Conservation (phyloP, 2,329 filamentous ascomycete genomes). For the Curvularia lunata region DNA sequence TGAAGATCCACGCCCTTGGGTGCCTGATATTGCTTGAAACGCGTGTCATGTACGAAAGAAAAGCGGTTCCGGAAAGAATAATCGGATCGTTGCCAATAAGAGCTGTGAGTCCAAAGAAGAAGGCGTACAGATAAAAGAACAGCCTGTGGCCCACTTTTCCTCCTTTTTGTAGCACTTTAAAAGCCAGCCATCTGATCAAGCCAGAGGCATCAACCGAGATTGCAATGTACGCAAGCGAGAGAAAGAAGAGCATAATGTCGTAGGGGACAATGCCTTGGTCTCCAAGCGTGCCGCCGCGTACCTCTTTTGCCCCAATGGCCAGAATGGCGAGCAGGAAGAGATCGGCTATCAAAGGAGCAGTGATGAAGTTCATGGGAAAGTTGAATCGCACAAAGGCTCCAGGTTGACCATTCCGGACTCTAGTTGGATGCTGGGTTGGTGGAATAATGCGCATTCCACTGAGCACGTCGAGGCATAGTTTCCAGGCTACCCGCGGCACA, state of each 20-base stretch:
- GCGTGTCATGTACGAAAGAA: conserved; percentile 77
- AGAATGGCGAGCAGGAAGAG: conserved; percentile 73
- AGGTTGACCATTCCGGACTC: conserved; percentile 33
- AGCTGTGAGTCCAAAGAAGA: conserved; percentile 71
- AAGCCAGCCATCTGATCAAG: conserved; percentile 72
- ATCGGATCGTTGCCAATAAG: conserved; percentile 79
- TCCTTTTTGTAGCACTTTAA: conserved; percentile 71
- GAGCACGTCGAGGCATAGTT: conserved; percentile 55
- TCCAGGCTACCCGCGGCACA: conserved; percentile 60
- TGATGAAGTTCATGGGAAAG: conserved; percentile 74
- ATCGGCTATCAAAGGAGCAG: conserved; percentile 72
- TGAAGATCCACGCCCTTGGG: conserved; percentile 74
- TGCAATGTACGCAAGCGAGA: conserved; percentile 76
- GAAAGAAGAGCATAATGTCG: conserved; percentile 77
- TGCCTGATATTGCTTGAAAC: conserved; percentile 75
- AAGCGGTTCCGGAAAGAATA: conserved; percentile 75
- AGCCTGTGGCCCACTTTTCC: conserved; percentile 70
- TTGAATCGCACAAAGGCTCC: conserved; percentile 58
- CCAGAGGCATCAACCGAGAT: conserved; percentile 80
- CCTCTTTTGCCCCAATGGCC: conserved; percentile 70
- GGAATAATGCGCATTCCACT: conserved; percentile 61
- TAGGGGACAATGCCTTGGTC: conserved; percentile 70
- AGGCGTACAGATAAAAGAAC: conserved; percentile 75
- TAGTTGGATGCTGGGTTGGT: conserved; percentile 41
- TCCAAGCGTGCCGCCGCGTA: conserved; percentile 71